Conservation (phyloP, 345 rosid genomes). For the Nephelium lappaceum region DNA sequence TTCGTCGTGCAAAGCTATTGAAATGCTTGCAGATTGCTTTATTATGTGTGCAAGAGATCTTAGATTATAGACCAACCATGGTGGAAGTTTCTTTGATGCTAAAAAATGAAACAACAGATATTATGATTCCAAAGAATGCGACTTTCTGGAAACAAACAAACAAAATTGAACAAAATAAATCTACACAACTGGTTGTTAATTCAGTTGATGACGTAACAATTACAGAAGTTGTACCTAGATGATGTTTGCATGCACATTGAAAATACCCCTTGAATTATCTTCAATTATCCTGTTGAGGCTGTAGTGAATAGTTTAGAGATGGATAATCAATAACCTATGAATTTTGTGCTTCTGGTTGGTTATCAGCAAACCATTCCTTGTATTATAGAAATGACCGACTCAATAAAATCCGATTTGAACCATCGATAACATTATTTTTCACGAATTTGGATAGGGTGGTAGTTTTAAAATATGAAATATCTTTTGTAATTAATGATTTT, state of each 20-base stretch:
- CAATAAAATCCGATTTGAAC: too few relatives aligned
- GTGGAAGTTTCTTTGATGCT: not conserved
- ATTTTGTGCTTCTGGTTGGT: too few relatives aligned
- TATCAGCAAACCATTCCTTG: too few relatives aligned
- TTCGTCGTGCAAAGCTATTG: not conserved
- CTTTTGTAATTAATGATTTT: too few relatives aligned
- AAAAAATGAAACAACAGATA: not conserved
- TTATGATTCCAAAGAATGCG: not conserved
- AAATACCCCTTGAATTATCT: too few relatives aligned
- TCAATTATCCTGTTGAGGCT: too few relatives aligned
- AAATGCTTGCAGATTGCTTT: constrained; percentile 2
- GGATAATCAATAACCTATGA: not conserved
- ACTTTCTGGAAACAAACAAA: not conserved
- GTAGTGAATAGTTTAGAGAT: too few relatives aligned
- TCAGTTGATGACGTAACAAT: not conserved
- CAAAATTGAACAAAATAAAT: not conserved
- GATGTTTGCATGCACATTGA: too few relatives aligned
- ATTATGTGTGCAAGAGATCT: not conserved
- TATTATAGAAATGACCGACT: too few relatives aligned
- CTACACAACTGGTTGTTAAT: not conserved
- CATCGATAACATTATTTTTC: too few relatives aligned
- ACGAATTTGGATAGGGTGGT: too few relatives aligned
- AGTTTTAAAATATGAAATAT: too few relatives aligned
- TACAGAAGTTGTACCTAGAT: not conserved
- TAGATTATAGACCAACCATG: not conserved